Percentiles rank a stretch among this genome's conserved stretches.
Conservation (phyloP, 805 yeast genomes). For the Yarrowia yakushimensis region DNA sequence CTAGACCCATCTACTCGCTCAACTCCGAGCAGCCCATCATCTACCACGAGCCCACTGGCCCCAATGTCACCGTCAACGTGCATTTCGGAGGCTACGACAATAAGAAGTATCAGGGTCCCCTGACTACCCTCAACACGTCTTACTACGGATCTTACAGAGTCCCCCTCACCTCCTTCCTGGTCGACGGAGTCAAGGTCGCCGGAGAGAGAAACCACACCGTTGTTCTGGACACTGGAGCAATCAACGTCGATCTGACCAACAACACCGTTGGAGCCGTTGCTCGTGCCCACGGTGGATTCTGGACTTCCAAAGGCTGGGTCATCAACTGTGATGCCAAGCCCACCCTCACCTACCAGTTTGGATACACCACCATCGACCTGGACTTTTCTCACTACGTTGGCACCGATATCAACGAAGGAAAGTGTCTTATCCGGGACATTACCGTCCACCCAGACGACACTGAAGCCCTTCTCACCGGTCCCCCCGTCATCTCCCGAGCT, state of each 20-base stretch:
- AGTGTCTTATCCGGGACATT: too few species aligned
- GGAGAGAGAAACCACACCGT: neutral
- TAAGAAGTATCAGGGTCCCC: neutral
- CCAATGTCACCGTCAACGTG: neutral
- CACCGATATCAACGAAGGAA: too few species aligned
- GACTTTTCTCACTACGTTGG: neutral
- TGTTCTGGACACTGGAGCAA: neutral
- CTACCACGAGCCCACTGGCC: neutral
- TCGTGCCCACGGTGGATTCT: neutral
- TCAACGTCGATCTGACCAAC: neutral
- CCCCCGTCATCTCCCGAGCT: neutral
- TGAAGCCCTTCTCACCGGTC: neutral
- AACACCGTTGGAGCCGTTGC: neutral
- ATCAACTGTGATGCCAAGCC: neutral
- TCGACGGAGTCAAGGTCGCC: neutral
- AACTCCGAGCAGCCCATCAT: neutral
- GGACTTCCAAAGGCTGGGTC: neutral
- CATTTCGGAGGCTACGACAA: neutral
- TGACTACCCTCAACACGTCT: neutral
- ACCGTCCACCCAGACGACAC: too few species aligned
- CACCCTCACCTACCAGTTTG: neutral
- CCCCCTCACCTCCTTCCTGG: neutral
- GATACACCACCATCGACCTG: neutral
- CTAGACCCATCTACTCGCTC: neutral
- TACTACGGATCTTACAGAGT: neutral